Evolutionary conservation across 495 filamentous ascomycete species (phyloP), one percentile per base, ranked within the genome.

Genomic region (Haplographium delicatum): DNA sequence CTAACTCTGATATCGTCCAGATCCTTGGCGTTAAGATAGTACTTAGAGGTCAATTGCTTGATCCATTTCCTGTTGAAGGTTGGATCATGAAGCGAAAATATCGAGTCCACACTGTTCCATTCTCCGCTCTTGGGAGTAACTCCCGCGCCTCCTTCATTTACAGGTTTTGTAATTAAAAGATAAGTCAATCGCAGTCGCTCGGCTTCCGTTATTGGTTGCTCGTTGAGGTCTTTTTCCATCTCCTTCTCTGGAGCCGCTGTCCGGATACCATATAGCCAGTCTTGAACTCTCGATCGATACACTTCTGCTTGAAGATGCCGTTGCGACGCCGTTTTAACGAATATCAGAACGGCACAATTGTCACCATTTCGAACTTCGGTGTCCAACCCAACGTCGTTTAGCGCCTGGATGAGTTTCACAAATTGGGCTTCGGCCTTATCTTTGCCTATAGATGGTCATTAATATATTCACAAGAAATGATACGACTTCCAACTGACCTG

Each of bases 221-320:
- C 67, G 30, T 76, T 73, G 38, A 87, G 67, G 23, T 76, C 75
- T 34, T 75, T 69, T 44, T 81, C 72, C 20, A 83, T 83, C 47
- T 90, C 82, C 63, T 82, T 81, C 48, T 86, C 83, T 1, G 91
- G 94, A 24, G 91, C 85, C 13, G 76, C 74, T 53, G 83, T 74
- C 34, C 89, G 84, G 30, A 96, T 85, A 26, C 93, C 89, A 68
- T 91, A 85, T 22, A 97, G 84, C 93, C 93, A 98, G 71, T 98
- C 94, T 60, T 89, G 89, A 39, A 96, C 83, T 43, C 93, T 30
- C 9, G 83, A 85, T 44, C 81, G 78, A 59, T 89, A 88, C 46
- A 87, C 78, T 41, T 85, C 79, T 37, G 65, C 68, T 49, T 71
- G 67, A 43, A 91, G 68, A 49, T 83, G 75, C 50, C 75, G 67